A percentile compares a stretch with the other conserved stretches of the same genome.
Conservation (phyloP, 2,329 filamentous ascomycete species). For the Trichothecium roseum region DNA sequence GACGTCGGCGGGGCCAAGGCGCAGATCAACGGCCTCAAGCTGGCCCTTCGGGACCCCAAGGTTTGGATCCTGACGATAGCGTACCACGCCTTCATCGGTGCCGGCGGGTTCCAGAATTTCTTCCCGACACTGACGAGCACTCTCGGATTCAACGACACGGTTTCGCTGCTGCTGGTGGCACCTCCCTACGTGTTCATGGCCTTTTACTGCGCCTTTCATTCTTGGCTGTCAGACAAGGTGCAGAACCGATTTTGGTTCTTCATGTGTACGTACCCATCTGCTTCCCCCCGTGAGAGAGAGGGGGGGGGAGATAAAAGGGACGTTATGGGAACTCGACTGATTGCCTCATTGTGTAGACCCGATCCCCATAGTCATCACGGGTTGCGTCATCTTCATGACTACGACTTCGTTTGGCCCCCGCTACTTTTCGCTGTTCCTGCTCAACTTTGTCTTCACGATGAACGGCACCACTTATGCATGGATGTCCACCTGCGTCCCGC, state of each 20-base stretch:
- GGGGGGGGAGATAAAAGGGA: conserved; percentile 30
- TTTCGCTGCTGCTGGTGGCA: conserved; percentile 43
- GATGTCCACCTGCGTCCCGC: conserved; percentile 39
- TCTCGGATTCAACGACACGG: conserved; percentile 39
- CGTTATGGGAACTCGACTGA: neutral
- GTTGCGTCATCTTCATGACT: conserved; percentile 50
- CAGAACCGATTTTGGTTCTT: conserved; percentile 8
- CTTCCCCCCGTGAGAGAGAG: conserved; percentile 25
- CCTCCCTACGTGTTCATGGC: conserved; percentile 52
- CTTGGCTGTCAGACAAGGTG: conserved; percentile 39
- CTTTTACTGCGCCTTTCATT: conserved; percentile 41
- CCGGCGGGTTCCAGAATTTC: conserved; percentile 7
- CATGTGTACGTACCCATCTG: no score
- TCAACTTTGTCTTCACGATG: conserved; percentile 44
- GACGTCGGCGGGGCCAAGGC: conserved; percentile 40
- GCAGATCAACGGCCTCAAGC: conserved; percentile 42
- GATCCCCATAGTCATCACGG: conserved; percentile 39
- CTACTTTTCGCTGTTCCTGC: conserved; percentile 45
- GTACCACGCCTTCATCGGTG: conserved; percentile 21
- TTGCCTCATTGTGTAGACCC: conserved; percentile 33
- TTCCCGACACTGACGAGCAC: conserved; percentile 34
- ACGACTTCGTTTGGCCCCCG: conserved; percentile 39
- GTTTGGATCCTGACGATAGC: conserved; percentile 47
- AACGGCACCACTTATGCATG: conserved; percentile 38
- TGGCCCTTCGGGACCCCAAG: conserved; percentile 50